Evolutionary conservation across 2,329 filamentous ascomycete genomes (phyloP).

Genomic region (Exophiala dermatitidis): DNA sequence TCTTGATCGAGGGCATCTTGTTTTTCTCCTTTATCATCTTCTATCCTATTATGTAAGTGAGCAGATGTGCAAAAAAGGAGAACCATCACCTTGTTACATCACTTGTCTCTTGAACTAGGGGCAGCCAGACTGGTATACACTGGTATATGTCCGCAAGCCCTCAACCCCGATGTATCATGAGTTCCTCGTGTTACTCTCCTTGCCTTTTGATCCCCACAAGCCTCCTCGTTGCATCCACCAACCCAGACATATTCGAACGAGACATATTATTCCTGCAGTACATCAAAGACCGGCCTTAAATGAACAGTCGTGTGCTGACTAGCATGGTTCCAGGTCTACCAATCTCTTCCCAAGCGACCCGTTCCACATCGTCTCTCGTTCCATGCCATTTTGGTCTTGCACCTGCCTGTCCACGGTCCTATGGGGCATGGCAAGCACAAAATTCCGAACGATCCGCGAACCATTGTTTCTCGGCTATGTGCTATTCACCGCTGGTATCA

Average conservation of each 20-base stretch:
- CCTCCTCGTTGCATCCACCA: not conserved
- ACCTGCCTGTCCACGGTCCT: conserved; percentile 13
- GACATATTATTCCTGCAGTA: too few species aligned
- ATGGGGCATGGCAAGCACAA: conserved; percentile 15
- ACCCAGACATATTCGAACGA: too few species aligned
- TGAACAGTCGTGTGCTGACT: too few species aligned
- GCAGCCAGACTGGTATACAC: too few species aligned
- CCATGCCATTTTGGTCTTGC: conserved; percentile 19
- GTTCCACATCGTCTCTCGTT: conserved; percentile 10
- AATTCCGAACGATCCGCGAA: conserved; percentile 22
- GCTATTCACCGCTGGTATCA: conserved; percentile 20
- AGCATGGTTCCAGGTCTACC: too few species aligned
- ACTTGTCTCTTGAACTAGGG: too few species aligned
- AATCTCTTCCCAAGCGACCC: conserved; percentile 6
- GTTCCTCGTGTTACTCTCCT: not conserved
- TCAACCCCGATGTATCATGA: not conserved
- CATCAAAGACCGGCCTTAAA: too few species aligned
- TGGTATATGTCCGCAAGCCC: not conserved
- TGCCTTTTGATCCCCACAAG: not conserved
- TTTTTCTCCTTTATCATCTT: conserved; percentile 24
- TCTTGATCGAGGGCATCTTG: conserved; percentile 23
- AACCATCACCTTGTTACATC: too few species aligned
- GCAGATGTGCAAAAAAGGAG: not conserved
- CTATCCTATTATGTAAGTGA: conserved; percentile 22
- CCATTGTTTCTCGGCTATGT: conserved; percentile 19